Evolutionary conservation across 805 yeast genomes (phyloP), one percentile per base, ranked within the genome.

Genomic region (Nakazawaea siamensis): DNA sequence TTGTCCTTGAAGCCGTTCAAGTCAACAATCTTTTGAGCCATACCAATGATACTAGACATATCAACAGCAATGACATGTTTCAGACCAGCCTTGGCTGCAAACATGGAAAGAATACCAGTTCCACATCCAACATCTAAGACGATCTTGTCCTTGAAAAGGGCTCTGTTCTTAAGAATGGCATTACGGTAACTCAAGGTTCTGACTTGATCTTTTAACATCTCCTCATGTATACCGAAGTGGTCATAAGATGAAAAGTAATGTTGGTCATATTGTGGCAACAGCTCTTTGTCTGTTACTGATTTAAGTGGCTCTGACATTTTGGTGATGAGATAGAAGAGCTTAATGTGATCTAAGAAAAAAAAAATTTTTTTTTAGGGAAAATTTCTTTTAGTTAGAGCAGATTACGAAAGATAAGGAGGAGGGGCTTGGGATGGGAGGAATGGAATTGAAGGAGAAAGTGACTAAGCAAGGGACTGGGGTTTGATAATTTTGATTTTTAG

Each of bases 71-170:
- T 81, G 35, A 92, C 98, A 54, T 87, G 97, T 58, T 87, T 86
- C 43, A 98, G 98, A 45, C 98, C 99, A n/a, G 97, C 94, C 54
- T 80, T 80, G 33, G 90, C 96, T 13, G 97, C 97, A 68, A 92
- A 92, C 95, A 92, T 85, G 18, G 97, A 88, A 43, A 92, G 64
- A 46, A 92, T 87, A 48, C 98, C 99, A 15, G 98, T 92, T 47
- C 99, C 99, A 60, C 98, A 94, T 33, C 99, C 99, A 39, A 92
- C 98, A 62, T 92, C 99, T 39, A 92, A 67, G 6, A 92, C 99
- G 42, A 90, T 63, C 66, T 92, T 92, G 60, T 78, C 97, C 57
- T 87, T 86, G 68, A 92, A 90, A 36, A 86, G 62, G 47, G 80
- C 82, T 50, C 80, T 80, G 67, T 92, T 92, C 58, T 85, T 86